These are phyloP conservation scores for Colletotrichum gloeosporioides DNA, from an alignment of 2,329 filamentous ascomycete genomes.

Conservation along the genomic window DNA sequence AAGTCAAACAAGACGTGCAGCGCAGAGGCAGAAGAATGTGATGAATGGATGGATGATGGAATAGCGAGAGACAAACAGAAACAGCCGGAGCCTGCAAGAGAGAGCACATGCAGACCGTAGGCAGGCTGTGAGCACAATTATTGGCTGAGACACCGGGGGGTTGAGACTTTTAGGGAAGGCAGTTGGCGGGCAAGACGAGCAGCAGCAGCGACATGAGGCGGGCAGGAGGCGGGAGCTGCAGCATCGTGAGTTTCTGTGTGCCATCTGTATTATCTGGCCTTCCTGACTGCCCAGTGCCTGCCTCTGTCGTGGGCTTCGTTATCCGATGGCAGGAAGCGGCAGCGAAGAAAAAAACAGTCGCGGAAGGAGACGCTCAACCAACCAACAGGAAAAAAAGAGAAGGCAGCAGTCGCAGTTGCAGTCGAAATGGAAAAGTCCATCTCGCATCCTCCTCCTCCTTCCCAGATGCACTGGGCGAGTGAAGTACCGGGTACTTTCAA, in stretches of 20 bases:
- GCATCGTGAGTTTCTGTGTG: conserved; percentile 9
- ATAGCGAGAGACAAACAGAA: conserved; percentile 11
- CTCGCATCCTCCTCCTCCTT: neutral
- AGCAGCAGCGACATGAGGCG: neutral
- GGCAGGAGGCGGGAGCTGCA: neutral
- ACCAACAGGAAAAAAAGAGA: neutral
- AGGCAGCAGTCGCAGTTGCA: neutral
- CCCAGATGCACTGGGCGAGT: neutral
- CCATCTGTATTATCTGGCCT: neutral
- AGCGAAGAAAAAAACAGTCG: neutral
- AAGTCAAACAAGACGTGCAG: conserved; percentile 21
- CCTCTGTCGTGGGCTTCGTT: neutral
- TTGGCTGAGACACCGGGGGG: conserved; percentile 2
- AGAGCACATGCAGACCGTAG: conserved; percentile 8
- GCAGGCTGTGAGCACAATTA: neutral
- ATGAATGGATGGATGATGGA: conserved; percentile 1
- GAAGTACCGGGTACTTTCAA: conserved; percentile 10
- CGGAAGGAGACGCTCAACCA: neutral
- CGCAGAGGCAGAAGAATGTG: neutral
- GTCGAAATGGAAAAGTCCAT: conserved; percentile 13
- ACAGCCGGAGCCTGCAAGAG: neutral
- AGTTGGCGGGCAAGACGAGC: neutral
- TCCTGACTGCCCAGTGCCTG: neutral
- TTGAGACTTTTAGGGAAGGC: neutral
- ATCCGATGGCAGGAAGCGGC: neutral